Conservation (phyloP, 495 filamentous ascomycete species). For the Gamarada debralockiae region DNA sequence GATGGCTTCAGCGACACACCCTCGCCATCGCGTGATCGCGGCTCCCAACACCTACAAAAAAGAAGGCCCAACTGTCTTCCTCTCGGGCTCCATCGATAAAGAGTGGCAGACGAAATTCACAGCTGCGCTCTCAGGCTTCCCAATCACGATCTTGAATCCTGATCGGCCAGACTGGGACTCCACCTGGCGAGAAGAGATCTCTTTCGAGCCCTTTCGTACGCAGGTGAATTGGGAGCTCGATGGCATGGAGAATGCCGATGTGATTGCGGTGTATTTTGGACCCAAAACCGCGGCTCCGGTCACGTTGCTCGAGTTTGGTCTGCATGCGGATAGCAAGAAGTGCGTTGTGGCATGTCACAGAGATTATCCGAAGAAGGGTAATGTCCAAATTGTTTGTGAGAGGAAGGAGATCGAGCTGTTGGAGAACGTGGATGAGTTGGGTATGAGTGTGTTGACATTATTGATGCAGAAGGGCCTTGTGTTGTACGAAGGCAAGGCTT, state of each 20-base stretch:
- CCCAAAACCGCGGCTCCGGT: slow-evolving; percentile 40
- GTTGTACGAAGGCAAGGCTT: no score
- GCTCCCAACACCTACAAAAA: slow-evolving; percentile 13
- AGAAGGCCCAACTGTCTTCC: slow-evolving; percentile 11
- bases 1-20: no score
- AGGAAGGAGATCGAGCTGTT: slow-evolving; percentile 29
- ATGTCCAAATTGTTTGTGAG: slow-evolving; percentile 50
- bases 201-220: slow-evolving; percentile 38
- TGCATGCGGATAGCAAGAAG: slow-evolving; percentile 42
- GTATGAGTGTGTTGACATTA: slow-evolving; percentile 16
- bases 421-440: slow-evolving; percentile 26
- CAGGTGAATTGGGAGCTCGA: slow-evolving; percentile 60
- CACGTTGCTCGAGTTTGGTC: slow-evolving; percentile 48
- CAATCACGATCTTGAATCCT: slow-evolving; percentile 58
- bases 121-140: slow-evolving; percentile 31
- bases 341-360: slow-evolving; percentile 46
- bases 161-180: slow-evolving; percentile 50
- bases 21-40: slow-evolving; percentile 3
- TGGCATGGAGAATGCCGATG: slow-evolving; percentile 44
- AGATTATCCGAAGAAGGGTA: slow-evolving; percentile 52
- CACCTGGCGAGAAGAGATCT: slow-evolving; percentile 43
- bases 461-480: no score
- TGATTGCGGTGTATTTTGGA: slow-evolving; percentile 54
- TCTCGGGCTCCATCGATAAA: slow-evolving; percentile 19
- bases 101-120: slow-evolving; percentile 40